Evolutionary conservation across 768 basidiomycete genomes (phyloP), one percentile per base, ranked within the genome.

Genomic region (Lactifluus pinguis): DNA sequence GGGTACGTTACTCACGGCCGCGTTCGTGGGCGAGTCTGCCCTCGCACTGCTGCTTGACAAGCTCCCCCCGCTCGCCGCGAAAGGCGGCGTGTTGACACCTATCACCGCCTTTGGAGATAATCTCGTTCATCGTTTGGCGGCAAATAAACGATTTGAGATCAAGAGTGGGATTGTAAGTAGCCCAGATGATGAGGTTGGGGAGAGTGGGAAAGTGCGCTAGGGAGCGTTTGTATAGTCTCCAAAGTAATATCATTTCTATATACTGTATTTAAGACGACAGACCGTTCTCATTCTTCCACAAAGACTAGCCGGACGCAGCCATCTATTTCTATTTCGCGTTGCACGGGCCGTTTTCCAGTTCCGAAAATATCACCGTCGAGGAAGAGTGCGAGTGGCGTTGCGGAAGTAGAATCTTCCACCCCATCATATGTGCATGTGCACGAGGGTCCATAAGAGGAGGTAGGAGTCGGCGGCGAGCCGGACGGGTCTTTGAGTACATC

Each of bases 51-150:
- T 86, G 17, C 74, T 89, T 2, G 77, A 83, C 15, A 69, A 74
- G 4, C 79, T 93, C 2, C 81, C 91, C 0, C 65, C 76, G 1
- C 70, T 85, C 7, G 85, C 80, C 4, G 76, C 74, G 52, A 71
- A 76, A 49, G 94, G 93, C 13, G 94, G 95, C 1, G 73, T 94
- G 2, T 75, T 97, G 52, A 98, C 95, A 2, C 86, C 94, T 0
- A 82, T 86, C 72, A 83, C 82, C 4, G 94, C 89, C 1, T 79
- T 95, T 59, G 94, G 93, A 15, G 83, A 89, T 61, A 81, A 83
- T 7, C 71, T 95, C 41, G 74, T 93, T 39, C 79, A 81, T 65
- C 77, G 94, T 19, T 70, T 97, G 63, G 78, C 80, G 61, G 75
- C 73, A 21, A 82, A 78, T 8, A 84, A 82, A 0, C 70, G 72